Evolutionary conservation across 2,329 filamentous ascomycete species (phyloP).

Genomic region (Plectosphaerella cucumerina): DNA sequence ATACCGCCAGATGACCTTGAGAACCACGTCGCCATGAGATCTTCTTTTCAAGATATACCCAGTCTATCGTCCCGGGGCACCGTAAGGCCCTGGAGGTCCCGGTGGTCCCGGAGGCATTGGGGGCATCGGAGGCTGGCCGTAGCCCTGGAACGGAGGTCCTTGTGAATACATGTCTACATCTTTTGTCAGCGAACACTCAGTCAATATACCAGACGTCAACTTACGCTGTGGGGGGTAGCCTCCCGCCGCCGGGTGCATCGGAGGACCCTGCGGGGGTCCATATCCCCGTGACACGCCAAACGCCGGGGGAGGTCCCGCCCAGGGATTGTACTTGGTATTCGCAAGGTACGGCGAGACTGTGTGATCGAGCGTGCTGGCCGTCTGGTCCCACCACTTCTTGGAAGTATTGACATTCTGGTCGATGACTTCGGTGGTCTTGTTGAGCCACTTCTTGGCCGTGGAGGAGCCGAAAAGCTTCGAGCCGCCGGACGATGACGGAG

Average conservation of each 20-base stretch:
- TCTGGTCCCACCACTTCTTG: conserved; percentile 28
- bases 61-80: neutral
- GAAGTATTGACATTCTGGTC: conserved; percentile 20
- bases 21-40: too few relatives aligned
- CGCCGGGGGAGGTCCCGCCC: neutral
- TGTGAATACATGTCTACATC: neutral
- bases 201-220: neutral
- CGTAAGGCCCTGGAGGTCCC: neutral
- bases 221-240: neutral
- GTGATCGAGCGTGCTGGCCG: conserved; percentile 27
- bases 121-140: neutral
- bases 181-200: neutral
- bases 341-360: conserved; percentile 16
- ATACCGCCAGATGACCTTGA: too few relatives aligned
- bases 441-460: conserved; percentile 26
- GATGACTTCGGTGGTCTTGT: conserved; percentile 28
- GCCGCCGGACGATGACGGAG: neutral
- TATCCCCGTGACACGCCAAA: neutral
- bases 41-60: too few relatives aligned
- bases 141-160: neutral
- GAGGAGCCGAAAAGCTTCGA: conserved; percentile 24
- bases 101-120: too few relatives aligned
- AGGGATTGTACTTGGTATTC: conserved; percentile 9
- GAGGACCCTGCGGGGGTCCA: neutral
- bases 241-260: neutral